These are phyloP conservation scores for Astraeus odoratus DNA, from an alignment of 768 basidiomycete genomes.

Conservation along the genomic window DNA sequence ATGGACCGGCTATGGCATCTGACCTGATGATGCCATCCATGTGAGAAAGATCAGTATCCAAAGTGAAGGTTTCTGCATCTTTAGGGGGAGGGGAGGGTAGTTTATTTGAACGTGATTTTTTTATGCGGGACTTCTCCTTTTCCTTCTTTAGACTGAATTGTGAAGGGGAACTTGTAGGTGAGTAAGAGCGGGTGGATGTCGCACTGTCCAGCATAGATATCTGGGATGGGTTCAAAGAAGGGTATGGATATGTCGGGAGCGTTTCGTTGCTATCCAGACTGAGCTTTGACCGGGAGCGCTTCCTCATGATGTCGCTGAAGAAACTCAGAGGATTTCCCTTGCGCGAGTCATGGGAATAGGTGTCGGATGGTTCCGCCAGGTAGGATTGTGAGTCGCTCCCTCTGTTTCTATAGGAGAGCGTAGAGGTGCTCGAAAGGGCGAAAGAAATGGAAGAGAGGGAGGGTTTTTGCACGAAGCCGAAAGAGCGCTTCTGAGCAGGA, in stretches of 20 bases:
- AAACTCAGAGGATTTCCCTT: conserved; percentile 41
- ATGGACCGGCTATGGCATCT: conserved; percentile 9
- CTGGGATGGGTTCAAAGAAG: conserved; percentile 32
- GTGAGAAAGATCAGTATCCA: conserved; percentile 34
- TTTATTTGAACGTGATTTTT: conserved; percentile 17
- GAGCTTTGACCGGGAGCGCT: conserved; percentile 35
- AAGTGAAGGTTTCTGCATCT: conserved; percentile 24
- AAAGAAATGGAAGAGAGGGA: conserved; percentile 33
- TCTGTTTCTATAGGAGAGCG: conserved; percentile 21
- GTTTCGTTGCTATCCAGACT: conserved; percentile 25
- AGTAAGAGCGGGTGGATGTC: not conserved
- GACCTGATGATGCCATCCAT: conserved; percentile 80
- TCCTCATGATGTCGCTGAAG: conserved; percentile 36
- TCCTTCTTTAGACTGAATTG: conserved; percentile 21
- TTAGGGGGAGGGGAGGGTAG: conserved; percentile 16
- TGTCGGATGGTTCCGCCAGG: conserved; percentile 25
- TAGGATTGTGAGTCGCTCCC: conserved; percentile 26
- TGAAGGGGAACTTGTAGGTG: conserved; percentile 7
- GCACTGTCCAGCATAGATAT: conserved; percentile 16
- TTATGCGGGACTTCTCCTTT: conserved; percentile 17
- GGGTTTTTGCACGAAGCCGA: conserved; percentile 24
- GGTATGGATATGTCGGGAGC: conserved; percentile 28
- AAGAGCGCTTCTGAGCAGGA: conserved; percentile 14
- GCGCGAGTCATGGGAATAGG: conserved; percentile 30
- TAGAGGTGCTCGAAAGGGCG: conserved; percentile 27